Evolutionary conservation across 1,284 basidiomycete genomes (phyloP), one percentile per base, ranked within the genome.

Genomic region (Boletellus deceptivus): DNA sequence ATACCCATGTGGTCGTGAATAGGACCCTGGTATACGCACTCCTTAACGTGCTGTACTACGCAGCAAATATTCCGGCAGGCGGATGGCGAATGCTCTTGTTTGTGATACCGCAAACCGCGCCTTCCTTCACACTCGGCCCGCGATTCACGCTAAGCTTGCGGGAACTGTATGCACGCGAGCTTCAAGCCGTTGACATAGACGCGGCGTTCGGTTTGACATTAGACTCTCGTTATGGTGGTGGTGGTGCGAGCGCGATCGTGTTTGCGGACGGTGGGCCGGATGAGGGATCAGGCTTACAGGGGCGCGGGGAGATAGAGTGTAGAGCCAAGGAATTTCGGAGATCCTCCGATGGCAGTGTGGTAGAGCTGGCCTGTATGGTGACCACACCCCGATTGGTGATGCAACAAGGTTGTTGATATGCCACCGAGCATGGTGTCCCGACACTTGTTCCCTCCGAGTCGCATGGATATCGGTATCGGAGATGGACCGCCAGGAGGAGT

Each of bases 141-240:
- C 34, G 34, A n/a, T n/a, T 6, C 16, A 16, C 16, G 16, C 34
- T 35, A 6, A 35, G n/a, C 34, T n/a, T 35, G 14, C 34, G 16
- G 34, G 34, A 14, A 8, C 5, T n/a, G 14, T 35, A 35, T 35
- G 34, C 34, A 8, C 34, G 34, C 6, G 48, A 54, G 20, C 7
- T 22, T 3, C 47, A 10, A n/a, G 25, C 24, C 7, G 3, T 25
- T 0, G 24, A 11, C 4, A 27, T 55, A 3, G 53, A 52, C 33
- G 39, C 43, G 1, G 42, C 20, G 8, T 57, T 56, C 10, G 55
- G 55, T 9, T 38, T 49, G 14, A 35, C 46, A 4, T 27, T 13
- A 4, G 18, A 5, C 6, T 9, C 43, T 7, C 4, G 20, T 10
- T 6, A 17, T n/a, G 18, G 2, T 6, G 36, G 2, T 6, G 36